phyloP scores from a whole-genome alignment of 352 stramenopile species.

The Pythium scleroteichum region DNA sequence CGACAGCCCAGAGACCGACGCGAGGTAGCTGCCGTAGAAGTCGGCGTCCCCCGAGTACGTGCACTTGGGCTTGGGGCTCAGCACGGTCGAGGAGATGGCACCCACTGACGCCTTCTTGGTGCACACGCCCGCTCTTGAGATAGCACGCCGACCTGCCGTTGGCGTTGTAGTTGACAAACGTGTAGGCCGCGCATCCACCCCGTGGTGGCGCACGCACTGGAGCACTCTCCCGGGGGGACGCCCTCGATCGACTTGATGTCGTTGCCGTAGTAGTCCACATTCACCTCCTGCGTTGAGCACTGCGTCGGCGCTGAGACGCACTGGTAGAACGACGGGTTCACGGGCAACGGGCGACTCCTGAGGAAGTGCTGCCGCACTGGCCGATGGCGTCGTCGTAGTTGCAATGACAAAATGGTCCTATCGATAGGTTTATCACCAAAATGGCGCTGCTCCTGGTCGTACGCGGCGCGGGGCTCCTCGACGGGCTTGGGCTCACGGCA shows the following conservation, averaged over 20 bases:
- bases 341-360: too few species aligned
- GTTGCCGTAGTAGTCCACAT: constrained; percentile 8
- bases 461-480: too few species aligned
- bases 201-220: not conserved
- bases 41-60: not conserved
- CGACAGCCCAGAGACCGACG: not conserved
- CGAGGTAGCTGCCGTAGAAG: constrained; percentile 3
- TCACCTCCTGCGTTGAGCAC: not conserved
- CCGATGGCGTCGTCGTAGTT: constrained; percentile 1
- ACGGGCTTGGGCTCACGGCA: too few species aligned
- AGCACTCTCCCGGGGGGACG: constrained; percentile 5
- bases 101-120: too few species aligned
- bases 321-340: constrained; percentile 38
- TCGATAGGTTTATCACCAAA: too few species aligned
- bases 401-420: too few species aligned
- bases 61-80: constrained; percentile 1
- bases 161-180: not conserved
- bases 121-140: too few species aligned
- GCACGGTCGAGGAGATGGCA: not conserved
- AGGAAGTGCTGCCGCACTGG: not conserved
- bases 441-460: too few species aligned
- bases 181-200: constrained; percentile 1
- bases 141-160: constrained; percentile 4
- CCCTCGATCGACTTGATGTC: constrained; percentile 10
- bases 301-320: not conserved